Conservation (phyloP, 352 stramenopile genomes). For the Achlya hypogyna region DNA sequence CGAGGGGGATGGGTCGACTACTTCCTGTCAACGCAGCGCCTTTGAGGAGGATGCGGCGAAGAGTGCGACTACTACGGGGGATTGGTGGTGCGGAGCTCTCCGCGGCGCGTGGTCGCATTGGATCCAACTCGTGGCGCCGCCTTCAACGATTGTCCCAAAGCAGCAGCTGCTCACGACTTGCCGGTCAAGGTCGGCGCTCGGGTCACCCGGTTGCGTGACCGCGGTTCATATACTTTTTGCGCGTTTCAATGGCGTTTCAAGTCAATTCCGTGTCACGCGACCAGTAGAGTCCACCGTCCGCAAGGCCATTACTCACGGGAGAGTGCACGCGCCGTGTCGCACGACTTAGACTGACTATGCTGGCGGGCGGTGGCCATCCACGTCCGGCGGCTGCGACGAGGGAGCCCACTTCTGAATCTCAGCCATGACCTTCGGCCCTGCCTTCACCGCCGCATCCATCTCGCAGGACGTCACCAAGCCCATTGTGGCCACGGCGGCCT, state of each 20-base stretch:
- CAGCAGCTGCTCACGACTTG: too few species aligned
- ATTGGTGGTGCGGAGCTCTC: too few species aligned
- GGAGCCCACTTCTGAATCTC: not conserved
- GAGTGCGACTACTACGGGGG: too few species aligned
- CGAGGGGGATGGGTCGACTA: too few species aligned
- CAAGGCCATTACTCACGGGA: not conserved
- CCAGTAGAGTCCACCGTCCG: not conserved
- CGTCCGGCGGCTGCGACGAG: not conserved
- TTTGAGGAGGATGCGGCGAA: too few species aligned
- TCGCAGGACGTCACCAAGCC: conserved; percentile 14
- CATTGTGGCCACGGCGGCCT: conserved; percentile 21
- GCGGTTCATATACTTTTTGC: too few species aligned
- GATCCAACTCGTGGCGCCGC: too few species aligned
- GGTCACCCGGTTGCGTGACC: too few species aligned
- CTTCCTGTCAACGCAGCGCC: too few species aligned
- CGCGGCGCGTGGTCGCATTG: too few species aligned
- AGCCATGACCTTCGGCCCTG: not conserved
- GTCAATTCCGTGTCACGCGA: not conserved
- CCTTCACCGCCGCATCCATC: not conserved
- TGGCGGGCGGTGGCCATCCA: not conserved
- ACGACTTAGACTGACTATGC: not conserved
- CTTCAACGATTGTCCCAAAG: too few species aligned
- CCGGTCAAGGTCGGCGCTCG: too few species aligned
- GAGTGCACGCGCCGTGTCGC: not conserved
- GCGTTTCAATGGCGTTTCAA: not conserved